Base-by-base conservation (phyloP, 768 basidiomycete species). In the Agaricus bisporus region DNA sequence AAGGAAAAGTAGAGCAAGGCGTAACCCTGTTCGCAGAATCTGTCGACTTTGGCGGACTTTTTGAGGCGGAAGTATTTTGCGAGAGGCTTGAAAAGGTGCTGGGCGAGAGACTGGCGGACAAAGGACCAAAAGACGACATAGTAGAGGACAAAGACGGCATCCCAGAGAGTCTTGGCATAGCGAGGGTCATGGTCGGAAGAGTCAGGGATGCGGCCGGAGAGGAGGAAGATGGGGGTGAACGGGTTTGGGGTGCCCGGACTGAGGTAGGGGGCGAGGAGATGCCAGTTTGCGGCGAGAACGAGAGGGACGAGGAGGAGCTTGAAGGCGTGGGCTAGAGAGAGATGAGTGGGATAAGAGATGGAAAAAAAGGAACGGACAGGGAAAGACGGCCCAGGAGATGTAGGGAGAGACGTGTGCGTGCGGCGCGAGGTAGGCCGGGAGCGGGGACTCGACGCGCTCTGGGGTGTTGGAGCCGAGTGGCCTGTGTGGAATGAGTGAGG, bases 11-110 rank as follows among this genome's bases (percentile, higher is more conserved):
- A 99, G 12, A 90, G 58, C 42, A 90, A 48, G 0, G 93, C 90
- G 66, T 99, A 97, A 0, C 81, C 83, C 64, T 95, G 95, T 70
- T 99, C 95, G 17, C 84, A 89, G 62, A 98, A 98, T 35, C 95
- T 75, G 51, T 85, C 81, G 12, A 93, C 66, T 67, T 95, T 97
- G 20, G 64, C 64, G 54, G 70, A 67, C 57, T 76, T 82, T 62
- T 72, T 79, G 46, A 99, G 78, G 2, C 93, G 88, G 51, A 86
- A 83, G 55, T 76, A 74, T 32, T 73, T 77, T 0, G 87, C 94
- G 36, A 93, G 58, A 1, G 88, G 89, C 20, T 73, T 71, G 41
- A 83, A 81, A 10, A 91, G 35, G 51, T 79, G 80, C 62, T 88
- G 59, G 15, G 85, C 81, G 65, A 92, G 64, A 41, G 74, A 62